Conservation (phyloP, 2,329 filamentous ascomycete genomes). For the Chrysoporthe deuterocubensis region DNA sequence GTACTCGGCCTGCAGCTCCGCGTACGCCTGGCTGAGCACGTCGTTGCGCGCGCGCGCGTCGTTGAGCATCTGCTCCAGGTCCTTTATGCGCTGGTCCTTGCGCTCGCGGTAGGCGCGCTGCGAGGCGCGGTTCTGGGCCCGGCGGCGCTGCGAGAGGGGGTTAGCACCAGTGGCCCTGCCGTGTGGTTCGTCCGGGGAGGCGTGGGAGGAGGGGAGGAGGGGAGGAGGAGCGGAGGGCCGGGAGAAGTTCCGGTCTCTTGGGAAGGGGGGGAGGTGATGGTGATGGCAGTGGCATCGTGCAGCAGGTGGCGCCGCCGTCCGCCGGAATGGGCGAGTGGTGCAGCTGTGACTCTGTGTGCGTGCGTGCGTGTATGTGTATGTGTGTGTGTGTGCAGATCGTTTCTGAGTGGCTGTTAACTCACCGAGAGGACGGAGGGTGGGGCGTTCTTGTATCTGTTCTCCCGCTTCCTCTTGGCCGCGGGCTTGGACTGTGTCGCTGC, state of each 20-base stretch:
- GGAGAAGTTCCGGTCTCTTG: not conserved
- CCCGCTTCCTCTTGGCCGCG: constrained; percentile 51
- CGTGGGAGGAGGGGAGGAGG: not conserved
- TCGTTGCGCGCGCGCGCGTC: constrained; percentile 60
- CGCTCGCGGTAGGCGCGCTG: constrained; percentile 65
- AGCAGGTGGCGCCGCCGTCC: constrained; percentile 7
- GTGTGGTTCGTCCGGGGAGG: too few relatives aligned
- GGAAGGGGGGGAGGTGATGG: not conserved
- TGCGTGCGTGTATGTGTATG: too few relatives aligned
- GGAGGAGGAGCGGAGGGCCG: not conserved
- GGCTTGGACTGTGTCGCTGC: constrained; percentile 39
- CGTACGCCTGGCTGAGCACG: constrained; percentile 58
- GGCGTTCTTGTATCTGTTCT: constrained; percentile 58
- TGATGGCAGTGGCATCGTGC: constrained; percentile 19
- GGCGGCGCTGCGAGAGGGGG: constrained; percentile 49
- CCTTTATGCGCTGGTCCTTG: constrained; percentile 68
- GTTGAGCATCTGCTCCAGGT: constrained; percentile 61
- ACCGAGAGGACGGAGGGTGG: constrained; percentile 54
- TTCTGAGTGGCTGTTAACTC: constrained; percentile 33
- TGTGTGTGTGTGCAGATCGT: not conserved
- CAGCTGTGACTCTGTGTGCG: not conserved
- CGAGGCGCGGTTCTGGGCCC: constrained; percentile 64
- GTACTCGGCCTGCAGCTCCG: constrained; percentile 51
- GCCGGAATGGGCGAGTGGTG: constrained; percentile 4
- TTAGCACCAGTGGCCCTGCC: not conserved